Base-by-base conservation (phyloP, 345 rosid species). In the Xanthoceras sorbifolium region DNA sequence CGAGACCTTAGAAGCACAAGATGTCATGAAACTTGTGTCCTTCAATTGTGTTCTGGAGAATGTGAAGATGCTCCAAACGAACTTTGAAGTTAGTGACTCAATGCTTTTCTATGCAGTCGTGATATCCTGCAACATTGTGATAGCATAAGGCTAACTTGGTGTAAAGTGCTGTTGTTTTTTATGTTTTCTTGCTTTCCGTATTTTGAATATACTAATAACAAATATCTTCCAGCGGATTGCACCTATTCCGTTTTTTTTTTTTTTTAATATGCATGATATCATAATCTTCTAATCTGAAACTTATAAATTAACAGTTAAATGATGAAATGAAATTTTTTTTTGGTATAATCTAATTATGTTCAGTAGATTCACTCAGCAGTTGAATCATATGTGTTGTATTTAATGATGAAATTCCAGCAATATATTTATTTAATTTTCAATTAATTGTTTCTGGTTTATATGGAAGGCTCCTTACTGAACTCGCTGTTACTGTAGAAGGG, bases 401-500 rank as follows among this genome's bases (percentile, higher is more conserved):
- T 71, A 36, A 22, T 38, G 4, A 14, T 57, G 64, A 17, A 25
- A n/a, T 71, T 61, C 28, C n/a, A 6, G 11, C 62, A 26, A 32
- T 26, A 10, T 25, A 9, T 26, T 6, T 61, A 60, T 60, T 72
- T 40, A 42, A 26, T 44, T 3, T 38, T 14, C 25, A 23, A 25
- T 31, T 57, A 54, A 5, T 57, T 34, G 65, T 52, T 71, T 54
- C n/a, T 54, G 22, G 7, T 22, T 77, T 60, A 46, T 44, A 9
- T 67, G 12, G 61, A 54, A 34, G 65, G 44, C 81, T 59, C 38
- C 54, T 71, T 40, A 28, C 54, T 71, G 23, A 57, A 79, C 40
- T 9, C 72, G 46, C 65, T 70, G 60, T 55, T 76, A 28, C 54
- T 73, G 69, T 84, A 89, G 95, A 74, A 26, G 71, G 89, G 46